These are phyloP conservation scores for Pneumocystis jirovecii DNA, from an alignment of 1,139 yeast species.

Conservation along the genomic window DNA sequence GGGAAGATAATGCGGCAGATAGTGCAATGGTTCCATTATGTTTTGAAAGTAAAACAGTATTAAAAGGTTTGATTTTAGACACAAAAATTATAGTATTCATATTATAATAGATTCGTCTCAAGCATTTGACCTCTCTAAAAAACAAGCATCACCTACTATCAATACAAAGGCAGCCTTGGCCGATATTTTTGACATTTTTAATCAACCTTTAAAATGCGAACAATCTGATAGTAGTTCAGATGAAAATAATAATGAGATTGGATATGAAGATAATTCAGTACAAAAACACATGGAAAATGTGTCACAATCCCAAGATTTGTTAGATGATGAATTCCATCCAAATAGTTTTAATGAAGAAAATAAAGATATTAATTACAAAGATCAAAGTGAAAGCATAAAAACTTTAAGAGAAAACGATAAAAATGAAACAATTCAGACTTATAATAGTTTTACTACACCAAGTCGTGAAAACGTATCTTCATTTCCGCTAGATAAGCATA, in stretches of 20 bases:
- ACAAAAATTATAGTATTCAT: background rate
- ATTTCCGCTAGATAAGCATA: background rate
- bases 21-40: background rate
- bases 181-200: slow-evolving; percentile 66
- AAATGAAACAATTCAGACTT: background rate
- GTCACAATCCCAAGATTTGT: background rate
- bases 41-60: background rate
- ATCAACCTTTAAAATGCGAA: slow-evolving; percentile 36
- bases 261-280: slow-evolving; percentile 17
- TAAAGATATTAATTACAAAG: slow-evolving; percentile 6
- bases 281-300: background rate
- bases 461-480: background rate
- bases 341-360: slow-evolving; percentile 6
- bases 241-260: slow-evolving; percentile 16
- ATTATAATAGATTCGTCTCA: background rate
- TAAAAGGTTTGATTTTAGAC: background rate
- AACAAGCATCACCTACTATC: slow-evolving; percentile 46
- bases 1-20: background rate
- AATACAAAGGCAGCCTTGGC: slow-evolving; percentile 63
- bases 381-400: slow-evolving; percentile 7
- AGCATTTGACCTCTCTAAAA: background rate
- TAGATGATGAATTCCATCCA: slow-evolving; percentile 5
- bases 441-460: background rate
- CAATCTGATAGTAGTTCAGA: slow-evolving; percentile 11
- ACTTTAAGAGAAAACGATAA: background rate